Evolutionary conservation across 352 stramenopile genomes (phyloP).

Genomic region (Thalassiosira exigua): DNA sequence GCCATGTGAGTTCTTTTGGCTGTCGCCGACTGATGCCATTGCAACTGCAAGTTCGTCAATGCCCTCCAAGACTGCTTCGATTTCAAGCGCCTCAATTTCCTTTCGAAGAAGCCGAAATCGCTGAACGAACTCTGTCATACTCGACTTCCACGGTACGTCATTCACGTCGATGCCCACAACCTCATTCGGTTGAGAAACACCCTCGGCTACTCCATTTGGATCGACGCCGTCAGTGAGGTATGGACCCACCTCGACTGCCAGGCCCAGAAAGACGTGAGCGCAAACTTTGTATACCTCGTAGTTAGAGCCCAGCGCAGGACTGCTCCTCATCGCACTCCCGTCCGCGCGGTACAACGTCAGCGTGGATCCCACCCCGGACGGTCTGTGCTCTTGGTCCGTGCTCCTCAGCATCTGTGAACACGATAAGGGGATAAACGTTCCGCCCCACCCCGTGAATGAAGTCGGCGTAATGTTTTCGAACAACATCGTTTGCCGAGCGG

Average conservation of each 20-base stretch:
- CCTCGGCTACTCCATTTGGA: neutral
- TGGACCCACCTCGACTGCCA: slow-evolving; percentile 19
- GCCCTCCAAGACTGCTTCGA: neutral
- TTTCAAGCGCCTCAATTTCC: neutral
- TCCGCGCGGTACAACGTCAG: slow-evolving; percentile 17
- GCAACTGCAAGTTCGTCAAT: neutral
- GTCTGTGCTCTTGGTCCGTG: neutral
- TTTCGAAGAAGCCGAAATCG: slow-evolving; percentile 3
- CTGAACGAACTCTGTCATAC: slow-evolving; percentile 2
- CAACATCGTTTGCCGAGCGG: neutral
- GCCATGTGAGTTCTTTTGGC: too few species aligned
- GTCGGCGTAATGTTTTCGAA: slow-evolving; percentile 3
- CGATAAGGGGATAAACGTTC: slow-evolving; percentile 9
- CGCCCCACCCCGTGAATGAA: slow-evolving; percentile 3
- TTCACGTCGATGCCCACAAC: neutral
- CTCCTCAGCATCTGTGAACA: neutral
- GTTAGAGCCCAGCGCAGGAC: neutral
- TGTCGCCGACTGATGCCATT: too few species aligned
- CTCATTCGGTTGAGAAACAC: neutral
- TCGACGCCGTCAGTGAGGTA: slow-evolving; percentile 12
- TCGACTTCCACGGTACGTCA: slow-evolving; percentile 1
- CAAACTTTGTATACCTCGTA: slow-evolving; percentile 29
- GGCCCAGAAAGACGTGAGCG: slow-evolving; percentile 15
- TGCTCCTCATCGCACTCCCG: slow-evolving; percentile 8
- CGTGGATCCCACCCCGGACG: slow-evolving; percentile 15